Percentiles rank a stretch among this genome's conserved stretches.
phyloP scores from a whole-genome alignment of 2,329 filamentous ascomycete species.

The Apiospora hydei region DNA sequence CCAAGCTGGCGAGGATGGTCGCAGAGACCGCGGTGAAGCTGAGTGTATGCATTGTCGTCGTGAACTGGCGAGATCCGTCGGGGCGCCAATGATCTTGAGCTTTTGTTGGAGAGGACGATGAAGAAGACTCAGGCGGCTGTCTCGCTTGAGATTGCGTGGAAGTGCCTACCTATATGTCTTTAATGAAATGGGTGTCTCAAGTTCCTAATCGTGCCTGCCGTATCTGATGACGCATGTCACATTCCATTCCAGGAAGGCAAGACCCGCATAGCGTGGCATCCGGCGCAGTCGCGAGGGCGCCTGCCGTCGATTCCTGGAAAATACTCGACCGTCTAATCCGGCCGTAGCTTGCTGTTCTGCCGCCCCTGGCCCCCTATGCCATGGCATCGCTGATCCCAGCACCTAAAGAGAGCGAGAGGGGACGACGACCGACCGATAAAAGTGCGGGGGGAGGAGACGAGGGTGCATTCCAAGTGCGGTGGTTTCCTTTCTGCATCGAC shows the following conservation, averaged over 20 bases:
- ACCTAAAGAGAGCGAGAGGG: background rate
- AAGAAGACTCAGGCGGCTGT: background rate
- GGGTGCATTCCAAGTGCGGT: background rate
- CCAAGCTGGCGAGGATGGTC: conserved; percentile 17
- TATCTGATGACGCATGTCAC: conserved; percentile 1
- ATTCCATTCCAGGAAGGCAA: conserved; percentile 15
- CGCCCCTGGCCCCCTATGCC: background rate
- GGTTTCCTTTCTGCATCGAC: background rate
- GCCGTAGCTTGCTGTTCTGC: background rate
- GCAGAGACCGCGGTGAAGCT: conserved; percentile 10
- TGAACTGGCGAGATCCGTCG: background rate
- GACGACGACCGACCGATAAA: background rate
- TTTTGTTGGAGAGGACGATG: background rate
- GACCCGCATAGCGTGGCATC: conserved; percentile 5
- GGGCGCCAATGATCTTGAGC: background rate
- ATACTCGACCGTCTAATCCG: background rate
- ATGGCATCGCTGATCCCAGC: background rate
- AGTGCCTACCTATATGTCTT: background rate
- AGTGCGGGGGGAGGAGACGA: background rate
- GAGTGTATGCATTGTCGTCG: conserved; percentile 14
- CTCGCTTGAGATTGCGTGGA: background rate
- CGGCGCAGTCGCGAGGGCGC: background rate
- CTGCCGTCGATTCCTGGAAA: conserved; percentile 11
- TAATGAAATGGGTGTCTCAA: background rate
- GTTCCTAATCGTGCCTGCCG: background rate